Percentiles rank a stretch among this genome's conserved stretches.
These are phyloP conservation scores for Barnettozyma vustinii DNA, from an alignment of 805 yeast species.

Conservation along the genomic window DNA sequence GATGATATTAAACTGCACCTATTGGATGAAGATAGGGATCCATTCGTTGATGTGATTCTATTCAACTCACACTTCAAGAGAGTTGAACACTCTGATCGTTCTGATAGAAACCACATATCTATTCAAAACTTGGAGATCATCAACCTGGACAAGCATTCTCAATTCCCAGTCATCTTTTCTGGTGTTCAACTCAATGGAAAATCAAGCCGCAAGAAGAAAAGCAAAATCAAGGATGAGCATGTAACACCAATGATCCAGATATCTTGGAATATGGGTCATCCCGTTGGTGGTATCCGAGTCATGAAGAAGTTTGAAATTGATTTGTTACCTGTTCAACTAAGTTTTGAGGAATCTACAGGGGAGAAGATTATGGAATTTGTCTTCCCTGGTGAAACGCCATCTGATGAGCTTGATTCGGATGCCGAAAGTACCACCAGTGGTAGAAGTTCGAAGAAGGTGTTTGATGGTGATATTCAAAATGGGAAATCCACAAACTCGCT, in stretches of 20 bases:
- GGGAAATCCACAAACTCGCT: background rate
- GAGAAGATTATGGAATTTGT: constrained; percentile 57
- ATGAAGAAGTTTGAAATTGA: constrained; percentile 56
- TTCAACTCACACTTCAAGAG: constrained; percentile 57
- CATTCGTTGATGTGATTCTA: constrained; percentile 67
- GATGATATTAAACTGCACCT: constrained; percentile 71
- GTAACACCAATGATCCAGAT: constrained; percentile 36
- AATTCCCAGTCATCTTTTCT: constrained; percentile 67
- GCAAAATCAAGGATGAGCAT: constrained; percentile 11
- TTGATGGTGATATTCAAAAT: background rate
- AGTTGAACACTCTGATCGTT: constrained; percentile 58
- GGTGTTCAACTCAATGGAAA: constrained; percentile 31
- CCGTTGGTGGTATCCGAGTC: constrained; percentile 89
- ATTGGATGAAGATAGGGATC: constrained; percentile 50
- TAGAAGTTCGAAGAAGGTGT: background rate
- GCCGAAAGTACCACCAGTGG: background rate
- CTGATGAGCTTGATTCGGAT: constrained; percentile 11
- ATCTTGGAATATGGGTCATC: constrained; percentile 74
- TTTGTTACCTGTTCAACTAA: constrained; percentile 63
- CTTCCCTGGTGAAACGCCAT: constrained; percentile 47
- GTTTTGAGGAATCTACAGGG: constrained; percentile 68
- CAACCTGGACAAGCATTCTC: constrained; percentile 50
- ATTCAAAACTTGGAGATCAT: constrained; percentile 63
- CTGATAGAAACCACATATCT: constrained; percentile 55
- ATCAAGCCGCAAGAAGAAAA: constrained; percentile 7